These are phyloP conservation scores for Lunularia cruciata DNA, from an alignment of 225 moss, liverwort and hornwort genomes.

Conservation along the genomic window DNA sequence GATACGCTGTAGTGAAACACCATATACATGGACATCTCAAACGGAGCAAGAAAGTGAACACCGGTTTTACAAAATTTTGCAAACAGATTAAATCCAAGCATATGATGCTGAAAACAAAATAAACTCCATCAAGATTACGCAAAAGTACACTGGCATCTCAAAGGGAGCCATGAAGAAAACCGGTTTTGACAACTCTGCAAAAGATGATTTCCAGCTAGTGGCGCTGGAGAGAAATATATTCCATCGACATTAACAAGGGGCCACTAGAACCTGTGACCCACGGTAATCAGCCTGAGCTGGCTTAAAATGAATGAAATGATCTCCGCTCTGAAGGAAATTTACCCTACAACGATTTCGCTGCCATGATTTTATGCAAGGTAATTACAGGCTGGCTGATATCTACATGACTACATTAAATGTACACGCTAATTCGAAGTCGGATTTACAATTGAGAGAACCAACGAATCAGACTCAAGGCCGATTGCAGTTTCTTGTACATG, in stretches of 20 bases:
- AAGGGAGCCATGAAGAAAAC: too few species aligned
- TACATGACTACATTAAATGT: constrained; percentile 23
- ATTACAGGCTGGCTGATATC: constrained; percentile 24
- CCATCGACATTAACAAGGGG: constrained; percentile 18
- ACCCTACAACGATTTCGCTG: constrained; percentile 9
- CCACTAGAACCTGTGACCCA: constrained; percentile 7
- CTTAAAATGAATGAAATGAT: constrained; percentile 13
- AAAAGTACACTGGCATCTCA: too few species aligned
- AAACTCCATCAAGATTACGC: too few species aligned
- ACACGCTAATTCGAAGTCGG: neutral
- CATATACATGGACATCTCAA: too few species aligned
- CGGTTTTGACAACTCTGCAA: too few species aligned
- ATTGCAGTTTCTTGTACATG: too few species aligned
- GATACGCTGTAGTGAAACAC: too few species aligned
- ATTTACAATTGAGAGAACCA: neutral
- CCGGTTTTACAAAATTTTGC: too few species aligned
- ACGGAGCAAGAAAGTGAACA: too few species aligned
- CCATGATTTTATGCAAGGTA: constrained; percentile 11
- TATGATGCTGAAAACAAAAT: too few species aligned
- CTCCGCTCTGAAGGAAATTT: constrained; percentile 18
- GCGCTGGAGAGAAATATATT: constrained; percentile 4
- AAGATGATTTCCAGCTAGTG: constrained; percentile 4
- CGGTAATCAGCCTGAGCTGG: constrained; percentile 19
- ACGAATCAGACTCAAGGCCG: constrained; percentile 4
- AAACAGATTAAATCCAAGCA: too few species aligned